Base-by-base conservation (phyloP, 306 rosid species). In the Lablab purpureus region DNA sequence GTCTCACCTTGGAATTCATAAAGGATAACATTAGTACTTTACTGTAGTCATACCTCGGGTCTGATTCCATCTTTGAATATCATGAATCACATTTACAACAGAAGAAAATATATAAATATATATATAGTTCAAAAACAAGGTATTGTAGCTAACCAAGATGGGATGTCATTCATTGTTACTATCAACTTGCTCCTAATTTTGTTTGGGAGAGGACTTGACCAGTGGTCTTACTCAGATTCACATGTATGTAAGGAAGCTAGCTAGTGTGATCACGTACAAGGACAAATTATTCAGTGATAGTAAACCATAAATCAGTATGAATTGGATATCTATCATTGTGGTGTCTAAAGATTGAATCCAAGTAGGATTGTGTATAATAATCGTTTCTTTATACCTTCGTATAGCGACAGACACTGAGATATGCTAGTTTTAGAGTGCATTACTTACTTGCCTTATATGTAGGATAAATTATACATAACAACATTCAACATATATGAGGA, bases 41-140 rank as follows among this genome's bases (percentile, higher is more conserved):
- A 45, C 23, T 73, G 2, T 60, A 63, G 69, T 83, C 87, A 40
- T 43, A 75, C 86, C 83, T 86, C 76, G 89, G 85, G 86, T 75
- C 79, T 77, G 88, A 78, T 77, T 85, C 92, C 82, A 77, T 65
- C 87, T 85, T 91, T 83, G 88, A 89, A 75, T 85, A 76, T 83
- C 85, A 81, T 80, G 85, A 71, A 71, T 79, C 75, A 82, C 78
- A 67, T 17, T 11, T 58, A 21, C 74, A 46, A 50, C 68, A 18
- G 1, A n/a, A 30, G 32, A 34, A 43, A 6, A 73, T 2, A 9
- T 27, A 1, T 21, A 55, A 17, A 11, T 52, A 7, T 45, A 52
- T 49, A 50, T 12, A 49, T 43, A n/a, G n/a, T 22, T 52, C 7
- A 11, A 73, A 72, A 67, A 34, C 19, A 55, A 25, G 41, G 19